A percentile compares a stretch with the other conserved stretches of the same genome.
phyloP scores from a whole-genome alignment of 176 grass and related monocot genomes.

The Microstegium vimineum region DNA sequence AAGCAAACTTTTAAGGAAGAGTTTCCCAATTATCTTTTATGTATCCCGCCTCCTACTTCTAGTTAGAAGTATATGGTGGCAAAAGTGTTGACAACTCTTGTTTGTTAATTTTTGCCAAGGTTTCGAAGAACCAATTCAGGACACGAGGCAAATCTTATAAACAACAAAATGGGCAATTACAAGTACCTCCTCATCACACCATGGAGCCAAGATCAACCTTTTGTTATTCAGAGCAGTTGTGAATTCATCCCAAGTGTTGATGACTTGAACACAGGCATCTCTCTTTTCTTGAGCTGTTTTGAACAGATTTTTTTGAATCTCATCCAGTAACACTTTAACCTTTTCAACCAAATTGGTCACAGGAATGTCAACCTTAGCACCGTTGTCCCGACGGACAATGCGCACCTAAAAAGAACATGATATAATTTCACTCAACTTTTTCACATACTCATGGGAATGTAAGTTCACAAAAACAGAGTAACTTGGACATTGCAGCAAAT shows the following conservation, averaged over 20 bases:
- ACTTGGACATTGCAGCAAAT: constrained; percentile 4
- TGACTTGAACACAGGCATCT: constrained; percentile 70
- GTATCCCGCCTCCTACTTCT: neutral
- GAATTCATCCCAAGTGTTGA: constrained; percentile 89
- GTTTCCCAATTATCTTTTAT: neutral
- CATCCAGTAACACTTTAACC: constrained; percentile 52
- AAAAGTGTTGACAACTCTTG: neutral
- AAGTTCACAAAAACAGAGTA: neutral
- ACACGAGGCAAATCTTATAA: neutral
- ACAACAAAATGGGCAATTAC: neutral
- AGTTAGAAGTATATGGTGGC: neutral
- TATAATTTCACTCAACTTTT: neutral
- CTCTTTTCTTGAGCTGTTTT: constrained; percentile 80
- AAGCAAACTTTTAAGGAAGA: neutral
- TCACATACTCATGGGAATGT: neutral
- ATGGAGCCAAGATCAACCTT: constrained; percentile 79
- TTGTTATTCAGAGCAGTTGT: constrained; percentile 53
- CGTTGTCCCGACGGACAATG: constrained; percentile 77
- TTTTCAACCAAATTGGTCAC: constrained; percentile 57
- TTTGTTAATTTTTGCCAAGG: neutral
- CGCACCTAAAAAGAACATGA: constrained; percentile 51
- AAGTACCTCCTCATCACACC: constrained; percentile 85
- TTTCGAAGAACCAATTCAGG: neutral
- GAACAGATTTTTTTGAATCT: constrained; percentile 69
- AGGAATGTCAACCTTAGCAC: constrained; percentile 73